Evolutionary conservation across 768 basidiomycete species (phyloP).

Genomic region (Amanita pseudoporphyria): DNA sequence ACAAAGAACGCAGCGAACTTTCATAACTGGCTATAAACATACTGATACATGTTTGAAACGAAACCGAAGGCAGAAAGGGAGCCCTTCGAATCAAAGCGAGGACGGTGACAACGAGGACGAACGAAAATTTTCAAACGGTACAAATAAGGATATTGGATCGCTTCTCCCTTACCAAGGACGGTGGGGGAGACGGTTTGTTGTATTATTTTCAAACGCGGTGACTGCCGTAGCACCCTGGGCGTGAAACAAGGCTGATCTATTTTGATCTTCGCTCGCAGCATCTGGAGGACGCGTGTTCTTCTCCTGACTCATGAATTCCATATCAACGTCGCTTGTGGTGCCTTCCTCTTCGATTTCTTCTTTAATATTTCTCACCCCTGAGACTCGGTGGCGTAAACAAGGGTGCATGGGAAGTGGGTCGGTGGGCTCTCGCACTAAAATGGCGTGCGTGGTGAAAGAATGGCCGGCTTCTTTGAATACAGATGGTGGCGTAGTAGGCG

Average conservation of each 20-base stretch:
- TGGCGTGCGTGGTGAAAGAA: constrained; percentile 3
- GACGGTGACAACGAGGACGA: background rate
- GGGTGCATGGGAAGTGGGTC: background rate
- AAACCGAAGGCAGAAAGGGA: background rate
- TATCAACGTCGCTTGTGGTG: constrained; percentile 1
- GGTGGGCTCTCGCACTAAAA: constrained; percentile 8
- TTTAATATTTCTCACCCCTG: background rate
- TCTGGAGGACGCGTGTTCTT: background rate
- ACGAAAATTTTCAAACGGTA: too few species aligned
- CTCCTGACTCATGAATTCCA: constrained; percentile 1
- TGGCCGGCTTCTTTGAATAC: constrained; percentile 18
- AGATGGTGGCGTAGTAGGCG: constrained; percentile 47
- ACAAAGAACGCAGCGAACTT: background rate
- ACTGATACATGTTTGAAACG: constrained; percentile 7
- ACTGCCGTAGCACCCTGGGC: background rate
- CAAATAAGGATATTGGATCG: background rate
- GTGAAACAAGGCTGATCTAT: background rate
- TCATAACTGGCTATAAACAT: background rate
- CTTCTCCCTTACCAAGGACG: constrained; percentile 5
- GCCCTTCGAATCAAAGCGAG: background rate
- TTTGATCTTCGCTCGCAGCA: background rate
- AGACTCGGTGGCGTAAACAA: constrained; percentile 4
- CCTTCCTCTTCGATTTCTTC: constrained; percentile 3
- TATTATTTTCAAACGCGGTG: background rate
- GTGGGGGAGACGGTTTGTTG: background rate